These are phyloP conservation scores for Ocimum tenuiflorum DNA, from an alignment of 257 asterid genomes.

Conservation along the genomic window DNA sequence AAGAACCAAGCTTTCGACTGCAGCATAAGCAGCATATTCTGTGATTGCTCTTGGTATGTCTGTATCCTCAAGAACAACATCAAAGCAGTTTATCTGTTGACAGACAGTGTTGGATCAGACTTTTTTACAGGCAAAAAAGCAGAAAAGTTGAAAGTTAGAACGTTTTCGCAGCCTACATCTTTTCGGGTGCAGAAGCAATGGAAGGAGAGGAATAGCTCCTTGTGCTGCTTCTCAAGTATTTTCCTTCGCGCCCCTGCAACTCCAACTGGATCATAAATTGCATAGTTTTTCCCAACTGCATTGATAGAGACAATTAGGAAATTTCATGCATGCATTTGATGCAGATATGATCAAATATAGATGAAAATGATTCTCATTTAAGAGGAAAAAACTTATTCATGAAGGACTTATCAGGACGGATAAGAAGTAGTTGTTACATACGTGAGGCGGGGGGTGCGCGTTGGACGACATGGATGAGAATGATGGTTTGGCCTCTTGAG, in stretches of 20 bases:
- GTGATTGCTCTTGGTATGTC: slow-evolving; percentile 56
- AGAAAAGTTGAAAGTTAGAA: neutral
- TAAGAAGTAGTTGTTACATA: neutral
- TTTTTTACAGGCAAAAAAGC: neutral
- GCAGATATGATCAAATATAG: neutral
- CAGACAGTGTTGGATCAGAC: neutral
- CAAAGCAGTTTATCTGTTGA: slow-evolving; percentile 56
- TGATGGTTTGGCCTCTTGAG: slow-evolving; percentile 58
- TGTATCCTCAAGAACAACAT: slow-evolving; percentile 59
- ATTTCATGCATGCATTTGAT: neutral
- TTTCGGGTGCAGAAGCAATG: slow-evolving; percentile 80
- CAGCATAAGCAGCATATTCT: slow-evolving; percentile 59
- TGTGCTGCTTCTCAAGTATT: slow-evolving; percentile 43
- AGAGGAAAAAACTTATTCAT: too few species aligned
- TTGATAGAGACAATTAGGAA: neutral
- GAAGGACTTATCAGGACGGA: neutral
- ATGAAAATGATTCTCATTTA: neutral
- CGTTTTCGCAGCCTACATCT: slow-evolving; percentile 40
- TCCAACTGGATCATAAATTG: slow-evolving; percentile 24
- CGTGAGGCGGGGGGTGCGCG: slow-evolving; percentile 20
- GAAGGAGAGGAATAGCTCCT: slow-evolving; percentile 54
- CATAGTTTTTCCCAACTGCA: slow-evolving; percentile 41
- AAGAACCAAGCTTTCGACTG: slow-evolving; percentile 67
- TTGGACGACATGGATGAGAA: slow-evolving; percentile 71
- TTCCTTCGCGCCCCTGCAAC: slow-evolving; percentile 24